Percentiles rank a stretch among this genome's conserved stretches.
Conservation (phyloP, 108 stramenopile genomes). For the Epithemia pelagica region DNA sequence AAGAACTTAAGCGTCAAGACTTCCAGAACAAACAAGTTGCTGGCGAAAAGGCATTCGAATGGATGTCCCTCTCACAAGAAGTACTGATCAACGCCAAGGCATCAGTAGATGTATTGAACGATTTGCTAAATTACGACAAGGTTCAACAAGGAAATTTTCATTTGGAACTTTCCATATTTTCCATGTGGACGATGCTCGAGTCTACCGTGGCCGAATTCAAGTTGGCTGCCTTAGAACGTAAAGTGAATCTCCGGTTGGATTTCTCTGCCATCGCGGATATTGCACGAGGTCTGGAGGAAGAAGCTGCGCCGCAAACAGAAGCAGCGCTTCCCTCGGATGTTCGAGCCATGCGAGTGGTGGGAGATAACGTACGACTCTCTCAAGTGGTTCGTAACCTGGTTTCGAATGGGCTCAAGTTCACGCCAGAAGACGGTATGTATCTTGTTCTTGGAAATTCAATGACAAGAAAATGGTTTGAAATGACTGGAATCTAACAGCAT, state of each 20-base stretch:
- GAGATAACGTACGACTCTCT: conserved; percentile 29
- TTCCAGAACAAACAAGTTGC: background rate
- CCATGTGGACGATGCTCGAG: conserved; percentile 10
- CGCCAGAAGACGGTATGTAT: conserved; percentile 8
- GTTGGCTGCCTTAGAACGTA: conserved; percentile 16
- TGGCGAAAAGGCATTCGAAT: background rate
- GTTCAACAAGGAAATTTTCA: conserved; percentile 21
- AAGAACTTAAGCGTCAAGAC: background rate
- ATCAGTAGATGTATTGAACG: conserved; percentile 38
- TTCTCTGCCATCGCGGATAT: background rate
- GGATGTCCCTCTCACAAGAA: conserved; percentile 9
- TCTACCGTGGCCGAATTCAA: conserved; percentile 19
- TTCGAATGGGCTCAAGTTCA: conserved; percentile 59
- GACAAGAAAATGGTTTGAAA: too few relatives aligned
- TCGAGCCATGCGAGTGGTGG: conserved; percentile 21
- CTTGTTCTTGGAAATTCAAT: too few relatives aligned
- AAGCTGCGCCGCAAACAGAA: background rate
- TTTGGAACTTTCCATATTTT: conserved; percentile 20
- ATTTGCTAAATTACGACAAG: conserved; percentile 43
- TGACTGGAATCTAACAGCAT: too few relatives aligned
- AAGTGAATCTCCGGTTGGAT: background rate
- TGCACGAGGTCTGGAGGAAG: background rate
- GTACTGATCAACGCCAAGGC: conserved; percentile 18
- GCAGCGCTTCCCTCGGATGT: background rate
- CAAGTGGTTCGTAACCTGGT: conserved; percentile 49